Evolutionary conservation across 192 early-diverging fungal species (phyloP).

Genomic region (Podila clonocystis): DNA sequence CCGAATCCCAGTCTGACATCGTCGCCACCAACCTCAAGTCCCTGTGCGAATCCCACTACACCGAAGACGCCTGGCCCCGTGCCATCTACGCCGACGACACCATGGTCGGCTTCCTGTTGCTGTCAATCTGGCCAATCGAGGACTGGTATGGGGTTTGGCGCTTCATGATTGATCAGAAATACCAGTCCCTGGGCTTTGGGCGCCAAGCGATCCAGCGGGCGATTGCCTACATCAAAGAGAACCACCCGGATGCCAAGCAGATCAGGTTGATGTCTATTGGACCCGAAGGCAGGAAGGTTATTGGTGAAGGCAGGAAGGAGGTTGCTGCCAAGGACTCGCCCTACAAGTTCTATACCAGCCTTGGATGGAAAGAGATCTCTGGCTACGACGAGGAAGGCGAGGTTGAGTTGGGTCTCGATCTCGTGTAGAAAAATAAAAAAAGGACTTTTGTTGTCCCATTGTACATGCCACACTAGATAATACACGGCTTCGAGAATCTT

Average conservation of each 20-base stretch:
- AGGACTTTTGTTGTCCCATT: no score
- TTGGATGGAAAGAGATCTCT: conserved; percentile 10
- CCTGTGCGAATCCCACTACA: conserved; percentile 17
- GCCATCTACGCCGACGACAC: conserved; percentile 16
- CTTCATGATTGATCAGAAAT: conserved; percentile 24
- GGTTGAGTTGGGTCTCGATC: conserved; percentile 4
- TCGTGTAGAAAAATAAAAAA: no score
- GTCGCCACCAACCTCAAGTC: conserved; percentile 4
- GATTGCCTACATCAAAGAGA: neutral
- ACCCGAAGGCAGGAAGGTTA: conserved; percentile 5
- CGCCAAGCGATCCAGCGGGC: conserved; percentile 10
- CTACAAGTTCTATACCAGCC: conserved; percentile 16
- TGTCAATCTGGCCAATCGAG: conserved; percentile 11
- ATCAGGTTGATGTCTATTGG: conserved; percentile 6
- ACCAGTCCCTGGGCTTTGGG: conserved; percentile 3
- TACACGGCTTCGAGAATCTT: no score
- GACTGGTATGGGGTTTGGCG: conserved; percentile 17
- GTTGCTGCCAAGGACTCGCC: conserved; percentile 13
- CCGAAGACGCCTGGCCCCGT: conserved; percentile 16
- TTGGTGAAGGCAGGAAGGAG: conserved; percentile 4
- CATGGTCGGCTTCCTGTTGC: conserved; percentile 11
- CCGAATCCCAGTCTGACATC: conserved; percentile 1
- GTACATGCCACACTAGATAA: no score
- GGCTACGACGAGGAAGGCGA: conserved; percentile 18
- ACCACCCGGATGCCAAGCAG: conserved; percentile 11